Percentiles rank a stretch among this genome's conserved stretches.
These are phyloP conservation scores for Trichoderma harzianum DNA, from an alignment of 2,329 filamentous ascomycete genomes.

Conservation along the genomic window DNA sequence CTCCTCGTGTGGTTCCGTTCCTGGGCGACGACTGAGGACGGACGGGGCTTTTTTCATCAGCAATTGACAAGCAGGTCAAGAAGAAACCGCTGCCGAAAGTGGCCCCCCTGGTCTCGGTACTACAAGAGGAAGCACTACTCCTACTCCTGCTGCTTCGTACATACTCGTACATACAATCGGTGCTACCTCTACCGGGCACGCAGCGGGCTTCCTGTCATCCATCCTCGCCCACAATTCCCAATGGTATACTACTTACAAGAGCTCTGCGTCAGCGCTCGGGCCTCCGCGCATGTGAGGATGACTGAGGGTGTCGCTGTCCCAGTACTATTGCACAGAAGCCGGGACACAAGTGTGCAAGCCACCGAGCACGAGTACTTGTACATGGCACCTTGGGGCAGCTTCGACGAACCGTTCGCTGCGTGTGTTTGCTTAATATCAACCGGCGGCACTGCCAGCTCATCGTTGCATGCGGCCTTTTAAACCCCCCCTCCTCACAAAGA, in stretches of 20 bases:
- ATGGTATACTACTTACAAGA: background rate
- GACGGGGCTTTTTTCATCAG: background rate
- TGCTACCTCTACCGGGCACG: conserved; percentile 12
- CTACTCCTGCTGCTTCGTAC: background rate
- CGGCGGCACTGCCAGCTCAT: conserved; percentile 70
- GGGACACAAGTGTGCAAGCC: conserved; percentile 2
- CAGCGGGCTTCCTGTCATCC: conserved; percentile 7
- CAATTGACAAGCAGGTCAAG: background rate
- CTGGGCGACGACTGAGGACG: background rate
- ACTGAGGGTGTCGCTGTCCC: conserved; percentile 8
- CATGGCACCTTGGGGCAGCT: background rate
- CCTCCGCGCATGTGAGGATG: conserved; percentile 2
- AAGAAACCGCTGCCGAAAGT: conserved; percentile 2
- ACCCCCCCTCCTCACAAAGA: conserved; percentile 20
- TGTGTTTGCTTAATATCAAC: conserved; percentile 36
- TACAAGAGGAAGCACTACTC: background rate
- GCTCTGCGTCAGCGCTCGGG: conserved; percentile 3
- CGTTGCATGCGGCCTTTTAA: conserved; percentile 61
- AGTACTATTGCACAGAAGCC: background rate
- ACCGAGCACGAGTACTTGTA: conserved; percentile 2
- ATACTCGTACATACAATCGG: background rate
- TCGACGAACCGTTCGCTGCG: conserved; percentile 12
- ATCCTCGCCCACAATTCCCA: background rate
- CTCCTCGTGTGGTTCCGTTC: conserved; percentile 6
- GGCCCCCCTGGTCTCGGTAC: conserved; percentile 16